A percentile compares a stretch with the other conserved stretches of the same genome.
These are phyloP conservation scores for Monosporascus sp. DNA, from an alignment of 2,329 filamentous ascomycete genomes.

Conservation along the genomic window DNA sequence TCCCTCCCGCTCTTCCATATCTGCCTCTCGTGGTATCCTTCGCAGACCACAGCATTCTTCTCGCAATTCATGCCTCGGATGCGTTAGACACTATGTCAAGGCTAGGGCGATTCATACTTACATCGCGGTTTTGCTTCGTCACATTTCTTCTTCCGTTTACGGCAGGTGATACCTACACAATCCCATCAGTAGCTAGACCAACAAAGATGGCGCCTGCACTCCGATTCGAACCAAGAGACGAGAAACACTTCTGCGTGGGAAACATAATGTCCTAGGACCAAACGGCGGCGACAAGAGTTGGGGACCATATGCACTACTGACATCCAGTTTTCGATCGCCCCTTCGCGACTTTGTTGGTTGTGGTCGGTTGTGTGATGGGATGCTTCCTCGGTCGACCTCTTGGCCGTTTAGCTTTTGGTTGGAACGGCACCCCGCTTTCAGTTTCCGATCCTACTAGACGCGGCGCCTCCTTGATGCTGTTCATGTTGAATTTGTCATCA, in stretches of 20 bases:
- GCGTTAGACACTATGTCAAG: slow-evolving; percentile 10
- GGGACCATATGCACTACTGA: neutral
- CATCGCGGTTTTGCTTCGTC: slow-evolving; percentile 64
- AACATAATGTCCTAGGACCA: neutral
- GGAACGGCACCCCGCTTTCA: slow-evolving; percentile 14
- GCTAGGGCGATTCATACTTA: slow-evolving; percentile 33
- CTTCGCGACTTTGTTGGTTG: slow-evolving; percentile 68
- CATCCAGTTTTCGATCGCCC: slow-evolving; percentile 66
- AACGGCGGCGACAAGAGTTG: neutral
- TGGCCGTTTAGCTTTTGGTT: slow-evolving; percentile 54
- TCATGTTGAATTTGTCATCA: slow-evolving; percentile 48
- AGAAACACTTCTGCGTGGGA: neutral
- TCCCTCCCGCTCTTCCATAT: slow-evolving; percentile 85
- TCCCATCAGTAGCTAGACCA: neutral
- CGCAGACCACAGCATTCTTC: slow-evolving; percentile 88
- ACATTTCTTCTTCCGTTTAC: slow-evolving; percentile 68
- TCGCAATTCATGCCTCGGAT: slow-evolving; percentile 74
- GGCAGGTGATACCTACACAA: slow-evolving; percentile 50
- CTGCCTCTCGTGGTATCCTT: slow-evolving; percentile 82
- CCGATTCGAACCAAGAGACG: neutral
- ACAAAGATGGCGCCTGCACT: slow-evolving; percentile 15
- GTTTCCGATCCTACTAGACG: slow-evolving; percentile 21
- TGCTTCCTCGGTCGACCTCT: slow-evolving; percentile 81
- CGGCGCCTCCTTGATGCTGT: slow-evolving; percentile 44
- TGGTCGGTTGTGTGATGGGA: slow-evolving; percentile 54